phyloP scores from a whole-genome alignment of 495 filamentous ascomycete genomes.

The Friedmanniomyces simplex region DNA sequence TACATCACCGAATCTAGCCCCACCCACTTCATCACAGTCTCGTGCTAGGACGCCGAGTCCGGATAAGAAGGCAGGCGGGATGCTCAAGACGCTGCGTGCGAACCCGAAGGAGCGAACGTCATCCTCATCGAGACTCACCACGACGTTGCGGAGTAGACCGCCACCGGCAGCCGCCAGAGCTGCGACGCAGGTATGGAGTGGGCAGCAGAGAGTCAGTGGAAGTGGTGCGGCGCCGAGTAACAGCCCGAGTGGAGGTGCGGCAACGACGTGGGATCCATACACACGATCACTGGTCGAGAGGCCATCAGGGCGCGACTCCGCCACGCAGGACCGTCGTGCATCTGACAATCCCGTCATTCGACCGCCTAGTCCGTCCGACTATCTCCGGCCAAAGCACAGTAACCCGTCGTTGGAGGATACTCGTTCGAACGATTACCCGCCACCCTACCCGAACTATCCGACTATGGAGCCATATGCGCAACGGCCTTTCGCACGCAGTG shows the following conservation, averaged over 20 bases:
- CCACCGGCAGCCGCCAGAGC: constrained; percentile 63
- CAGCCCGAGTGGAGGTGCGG: not conserved
- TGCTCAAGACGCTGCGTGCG: constrained; percentile 73
- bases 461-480: not conserved
- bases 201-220: constrained; percentile 2
- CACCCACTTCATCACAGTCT: constrained; percentile 21
- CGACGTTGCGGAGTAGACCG: constrained; percentile 22
- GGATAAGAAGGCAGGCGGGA: constrained; percentile 57
- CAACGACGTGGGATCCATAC: constrained; percentile 22
- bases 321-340: not conserved
- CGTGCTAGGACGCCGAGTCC: constrained; percentile 61
- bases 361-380: constrained; percentile 19
- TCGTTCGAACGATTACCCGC: not conserved
- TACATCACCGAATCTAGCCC: constrained; percentile 4
- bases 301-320: not conserved
- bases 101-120: constrained; percentile 51
- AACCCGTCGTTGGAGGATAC: not conserved
- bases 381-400: not conserved
- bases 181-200: constrained; percentile 70
- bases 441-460: constrained; percentile 17
- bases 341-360: constrained; percentile 10
- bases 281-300: constrained; percentile 19
- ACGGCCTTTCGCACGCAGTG: constrained; percentile 9
- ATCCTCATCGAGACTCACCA: constrained; percentile 30
- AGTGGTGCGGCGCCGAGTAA: constrained; percentile 1